Evolutionary conservation across 306 rosid genomes (phyloP), one percentile per base, ranked within the genome.

Genomic region (Acmispon strigosus): DNA sequence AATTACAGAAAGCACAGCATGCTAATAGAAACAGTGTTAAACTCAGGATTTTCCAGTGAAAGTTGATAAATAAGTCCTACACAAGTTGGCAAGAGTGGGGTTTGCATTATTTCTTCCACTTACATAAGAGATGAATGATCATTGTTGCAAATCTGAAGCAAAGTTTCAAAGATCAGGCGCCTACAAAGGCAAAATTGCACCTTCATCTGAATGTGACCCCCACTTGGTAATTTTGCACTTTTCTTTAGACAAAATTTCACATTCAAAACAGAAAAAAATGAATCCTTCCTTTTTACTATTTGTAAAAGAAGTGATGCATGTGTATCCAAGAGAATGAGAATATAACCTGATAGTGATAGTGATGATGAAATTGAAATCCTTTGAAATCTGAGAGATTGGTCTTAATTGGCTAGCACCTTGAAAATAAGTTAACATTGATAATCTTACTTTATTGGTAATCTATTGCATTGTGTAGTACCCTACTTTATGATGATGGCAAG

Each of bases 401-500:
- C 45, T 52, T 54, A 15, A 58, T 66, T 73, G 51, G 58, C 11
- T 37, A 66, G 43, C 4, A 18, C 41, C 67, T 47, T 68, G 48
- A 8, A 50, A 58, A 62, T 32, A 69, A 43, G 44, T 50, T 20
- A 14, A 52, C 75, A 50, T 44, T 51, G 43, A 8, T 51, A 50
- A 74, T 64, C 43, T 29, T 59, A 64, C 76, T 11, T 10, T 68
- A 34, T 37, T 75, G 63, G 74, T 3, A 32, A 79, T 83, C 43
- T 24, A 75, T 66, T 71, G 65, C 74, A 71, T 45, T 20, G 50
- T 27, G 29, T 22, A 55, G 66, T 69, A 71, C 67, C 49, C 45
- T 66, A 62, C 81, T 72, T 76, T 72, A 53, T 76, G 32, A 86
- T 79, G 80, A 85, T 79, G 77, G 78, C 67, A 22, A 76, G 70